Percentiles rank a stretch among this genome's conserved stretches.
phyloP scores from a whole-genome alignment of 768 basidiomycete species.

The Boletellus sp. region DNA sequence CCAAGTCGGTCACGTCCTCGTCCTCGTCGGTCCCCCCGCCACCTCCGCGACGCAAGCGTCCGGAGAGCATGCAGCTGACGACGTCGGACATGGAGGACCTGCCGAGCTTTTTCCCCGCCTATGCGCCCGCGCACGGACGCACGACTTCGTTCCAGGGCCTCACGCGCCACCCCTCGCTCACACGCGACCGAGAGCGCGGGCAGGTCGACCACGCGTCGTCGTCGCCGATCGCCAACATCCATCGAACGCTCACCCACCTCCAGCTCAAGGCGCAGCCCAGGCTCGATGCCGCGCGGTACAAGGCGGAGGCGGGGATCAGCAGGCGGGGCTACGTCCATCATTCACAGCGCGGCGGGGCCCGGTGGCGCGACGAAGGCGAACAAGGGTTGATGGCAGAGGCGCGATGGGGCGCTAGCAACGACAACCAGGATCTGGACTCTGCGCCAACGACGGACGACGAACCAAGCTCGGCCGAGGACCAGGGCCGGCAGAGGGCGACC shows the following conservation, averaged over 20 bases:
- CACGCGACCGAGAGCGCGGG: slow-evolving; percentile 19
- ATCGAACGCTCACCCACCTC: slow-evolving; percentile 40
- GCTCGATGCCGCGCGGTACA: slow-evolving; percentile 62
- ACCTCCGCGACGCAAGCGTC: slow-evolving; percentile 49
- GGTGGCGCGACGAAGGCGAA: slow-evolving; percentile 35
- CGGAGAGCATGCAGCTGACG: slow-evolving; percentile 61
- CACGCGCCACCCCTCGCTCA: slow-evolving; percentile 40
- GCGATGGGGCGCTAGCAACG: slow-evolving; percentile 29
- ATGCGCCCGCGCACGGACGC: slow-evolving; percentile 12
- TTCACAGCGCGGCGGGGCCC: slow-evolving; percentile 20
- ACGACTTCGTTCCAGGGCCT: slow-evolving; percentile 25
- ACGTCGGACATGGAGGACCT: slow-evolving; percentile 14
- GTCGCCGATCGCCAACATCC: slow-evolving; percentile 39
- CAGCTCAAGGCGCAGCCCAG: slow-evolving; percentile 46
- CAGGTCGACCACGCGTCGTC: slow-evolving; percentile 6
- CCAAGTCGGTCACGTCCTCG: slow-evolving; percentile 48
- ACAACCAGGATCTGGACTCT: slow-evolving; percentile 17
- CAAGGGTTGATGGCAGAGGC: slow-evolving; percentile 37
- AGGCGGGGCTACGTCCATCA: slow-evolving; percentile 54
- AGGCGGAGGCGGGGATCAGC: slow-evolving; percentile 67
- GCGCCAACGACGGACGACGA: slow-evolving; percentile 27
- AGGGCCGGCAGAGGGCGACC: neutral
- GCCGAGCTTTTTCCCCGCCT: slow-evolving; percentile 7
- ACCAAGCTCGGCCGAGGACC: slow-evolving; percentile 20
- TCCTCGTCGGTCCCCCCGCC: slow-evolving; percentile 38